A percentile compares a stretch with the other conserved stretches of the same genome.
These are phyloP conservation scores for Acacia concinna DNA, from an alignment of 331 rosid genomes.

Conservation along the genomic window DNA sequence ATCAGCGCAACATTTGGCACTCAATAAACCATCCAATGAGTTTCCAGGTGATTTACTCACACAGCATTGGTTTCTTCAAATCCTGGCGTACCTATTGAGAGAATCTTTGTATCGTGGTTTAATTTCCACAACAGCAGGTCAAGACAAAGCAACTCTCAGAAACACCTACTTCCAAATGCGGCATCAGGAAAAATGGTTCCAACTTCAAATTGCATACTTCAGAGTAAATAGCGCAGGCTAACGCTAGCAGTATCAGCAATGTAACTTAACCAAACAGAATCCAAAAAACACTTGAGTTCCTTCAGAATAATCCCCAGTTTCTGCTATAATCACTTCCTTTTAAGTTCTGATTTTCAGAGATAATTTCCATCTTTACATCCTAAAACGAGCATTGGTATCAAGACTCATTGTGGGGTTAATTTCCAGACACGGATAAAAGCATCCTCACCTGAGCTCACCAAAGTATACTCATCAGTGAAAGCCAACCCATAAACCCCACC, in stretches of 20 bases:
- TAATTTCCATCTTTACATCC: slow-evolving; percentile 33
- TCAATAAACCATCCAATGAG: slow-evolving; percentile 5
- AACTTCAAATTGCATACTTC: slow-evolving; percentile 19
- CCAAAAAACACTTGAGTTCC: slow-evolving; percentile 17
- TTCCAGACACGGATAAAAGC: slow-evolving; percentile 95
- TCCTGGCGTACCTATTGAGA: background rate
- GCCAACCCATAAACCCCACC: slow-evolving; percentile 95
- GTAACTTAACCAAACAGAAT: slow-evolving; percentile 20
- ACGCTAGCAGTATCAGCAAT: slow-evolving; percentile 26
- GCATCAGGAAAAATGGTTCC: slow-evolving; percentile 28
- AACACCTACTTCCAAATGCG: slow-evolving; percentile 19
- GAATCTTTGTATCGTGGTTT: slow-evolving; percentile 5
- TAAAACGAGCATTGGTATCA: slow-evolving; percentile 18
- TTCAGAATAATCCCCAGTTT: slow-evolving; percentile 13
- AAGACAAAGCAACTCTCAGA: slow-evolving; percentile 26
- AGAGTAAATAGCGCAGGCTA: slow-evolving; percentile 21
- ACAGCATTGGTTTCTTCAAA: slow-evolving; percentile 27
- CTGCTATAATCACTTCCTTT: slow-evolving; percentile 17
- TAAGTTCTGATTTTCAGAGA: slow-evolving; percentile 22
- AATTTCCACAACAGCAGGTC: background rate
- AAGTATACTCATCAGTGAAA: slow-evolving; percentile 71
- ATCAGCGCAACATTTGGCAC: slow-evolving; percentile 24
- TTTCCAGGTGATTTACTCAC: slow-evolving; percentile 15
- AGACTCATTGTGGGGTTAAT: slow-evolving; percentile 58
- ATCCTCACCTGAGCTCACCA: slow-evolving; percentile 97